Conservation (phyloP, 495 filamentous ascomycete species). For the Niebla homalea region DNA sequence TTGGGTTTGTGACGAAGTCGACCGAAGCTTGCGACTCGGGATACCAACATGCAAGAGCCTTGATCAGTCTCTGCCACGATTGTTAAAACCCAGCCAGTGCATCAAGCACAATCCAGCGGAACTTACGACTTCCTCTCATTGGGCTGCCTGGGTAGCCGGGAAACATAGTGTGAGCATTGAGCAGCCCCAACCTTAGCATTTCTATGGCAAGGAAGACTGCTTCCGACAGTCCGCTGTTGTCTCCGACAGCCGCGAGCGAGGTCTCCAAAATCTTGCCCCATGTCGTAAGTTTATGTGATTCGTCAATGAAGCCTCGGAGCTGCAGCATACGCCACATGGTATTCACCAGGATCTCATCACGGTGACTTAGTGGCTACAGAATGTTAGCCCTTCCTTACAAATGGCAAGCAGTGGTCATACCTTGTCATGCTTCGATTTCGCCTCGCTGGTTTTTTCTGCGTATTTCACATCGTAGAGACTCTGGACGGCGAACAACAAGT, state of each 20-base stretch:
- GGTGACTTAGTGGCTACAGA: constrained; percentile 36
- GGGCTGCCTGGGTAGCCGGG: constrained; percentile 46
- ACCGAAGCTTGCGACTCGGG: constrained; percentile 69
- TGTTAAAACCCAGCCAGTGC: neutral
- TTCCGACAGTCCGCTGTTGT: constrained; percentile 42
- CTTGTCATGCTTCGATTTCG: constrained; percentile 28
- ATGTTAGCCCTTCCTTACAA: too few relatives aligned
- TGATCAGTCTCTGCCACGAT: constrained; percentile 44
- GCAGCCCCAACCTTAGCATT: constrained; percentile 57
- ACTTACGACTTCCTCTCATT: constrained; percentile 42
- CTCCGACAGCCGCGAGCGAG: constrained; percentile 48
- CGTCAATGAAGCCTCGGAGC: constrained; percentile 70
- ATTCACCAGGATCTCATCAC: constrained; percentile 63
- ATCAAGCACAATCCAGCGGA: constrained; percentile 3
- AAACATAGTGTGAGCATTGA: constrained; percentile 53
- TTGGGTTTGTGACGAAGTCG: constrained; percentile 70
- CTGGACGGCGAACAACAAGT: constrained; percentile 33
- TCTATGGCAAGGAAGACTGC: constrained; percentile 66
- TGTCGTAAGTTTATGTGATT: constrained; percentile 62
- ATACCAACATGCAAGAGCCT: constrained; percentile 61
- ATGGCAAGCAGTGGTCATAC: neutral
- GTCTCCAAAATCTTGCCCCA: constrained; percentile 73
- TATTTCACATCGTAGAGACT: constrained; percentile 54
- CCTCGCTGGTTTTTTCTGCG: constrained; percentile 46
- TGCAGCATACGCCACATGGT: constrained; percentile 80